phyloP scores from a whole-genome alignment of 2,329 filamentous ascomycete species.

The Thelonectria olida region DNA sequence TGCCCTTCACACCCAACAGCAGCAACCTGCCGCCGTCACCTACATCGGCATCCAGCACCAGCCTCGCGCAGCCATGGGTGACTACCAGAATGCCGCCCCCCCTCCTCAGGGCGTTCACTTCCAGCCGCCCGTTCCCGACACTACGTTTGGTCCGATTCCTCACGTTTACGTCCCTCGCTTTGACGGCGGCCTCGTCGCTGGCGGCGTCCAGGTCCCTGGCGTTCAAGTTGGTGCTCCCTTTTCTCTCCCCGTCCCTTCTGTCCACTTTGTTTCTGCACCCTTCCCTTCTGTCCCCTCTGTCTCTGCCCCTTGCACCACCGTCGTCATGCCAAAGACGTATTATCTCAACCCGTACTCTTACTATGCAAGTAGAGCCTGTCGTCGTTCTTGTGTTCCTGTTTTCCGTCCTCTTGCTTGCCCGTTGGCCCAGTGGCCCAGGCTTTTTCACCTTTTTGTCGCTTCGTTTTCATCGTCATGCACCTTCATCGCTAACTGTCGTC shows the following conservation, averaged over 20 bases:
- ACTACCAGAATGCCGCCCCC: conserved; percentile 54
- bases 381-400: not conserved
- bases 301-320: conserved; percentile 37
- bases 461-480: not conserved
- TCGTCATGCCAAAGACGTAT: conserved; percentile 45
- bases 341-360: conserved; percentile 46
- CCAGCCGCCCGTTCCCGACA: conserved; percentile 68
- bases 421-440: not conserved
- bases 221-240: conserved; percentile 45
- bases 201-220: conserved; percentile 45
- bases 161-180: conserved; percentile 66
- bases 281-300: conserved; percentile 26
- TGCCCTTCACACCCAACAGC: not conserved
- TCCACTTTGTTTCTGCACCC: conserved; percentile 40
- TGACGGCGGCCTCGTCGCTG: conserved; percentile 48
- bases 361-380: conserved; percentile 50
- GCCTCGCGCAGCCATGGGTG: conserved; percentile 44
- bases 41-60: conserved; percentile 40
- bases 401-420: conserved; percentile 8
- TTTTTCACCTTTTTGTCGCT: conserved; percentile 4
- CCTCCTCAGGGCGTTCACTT: conserved; percentile 59
- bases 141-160: conserved; percentile 62
- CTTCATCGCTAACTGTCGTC: conserved; percentile 26
- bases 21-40: conserved; percentile 31
- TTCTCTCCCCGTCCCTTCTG: conserved; percentile 36